Evolutionary conservation across 345 rosid genomes (phyloP).

Genomic region (Eucalyptus globulus): DNA sequence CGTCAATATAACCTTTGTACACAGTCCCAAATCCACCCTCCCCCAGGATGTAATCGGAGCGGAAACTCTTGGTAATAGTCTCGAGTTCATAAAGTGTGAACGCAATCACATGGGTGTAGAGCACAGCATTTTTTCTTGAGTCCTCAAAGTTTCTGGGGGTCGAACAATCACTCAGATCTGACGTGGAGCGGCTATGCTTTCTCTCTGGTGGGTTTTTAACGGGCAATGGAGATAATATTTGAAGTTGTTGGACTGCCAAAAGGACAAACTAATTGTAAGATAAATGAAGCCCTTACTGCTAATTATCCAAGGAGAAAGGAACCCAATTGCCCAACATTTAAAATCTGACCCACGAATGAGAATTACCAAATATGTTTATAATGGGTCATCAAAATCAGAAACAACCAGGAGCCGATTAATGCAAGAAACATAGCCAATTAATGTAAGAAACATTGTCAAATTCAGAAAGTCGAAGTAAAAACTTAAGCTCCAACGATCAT

Average conservation of each 20-base stretch:
- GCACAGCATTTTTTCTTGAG: conserved; percentile 46
- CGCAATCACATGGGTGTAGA: conserved; percentile 73
- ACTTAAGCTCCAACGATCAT: neutral
- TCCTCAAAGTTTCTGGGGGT: conserved; percentile 60
- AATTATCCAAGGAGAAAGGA: neutral
- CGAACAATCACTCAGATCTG: conserved; percentile 90
- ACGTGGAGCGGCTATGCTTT: conserved; percentile 61
- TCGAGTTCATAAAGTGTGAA: conserved; percentile 84
- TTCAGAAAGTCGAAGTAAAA: neutral
- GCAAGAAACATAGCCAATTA: neutral
- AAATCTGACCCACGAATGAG: neutral
- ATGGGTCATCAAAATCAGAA: neutral
- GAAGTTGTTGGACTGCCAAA: conserved; percentile 68
- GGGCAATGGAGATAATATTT: conserved; percentile 21
- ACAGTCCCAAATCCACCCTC: conserved; percentile 98
- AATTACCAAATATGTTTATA: neutral
- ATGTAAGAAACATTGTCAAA: neutral
- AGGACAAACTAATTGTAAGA: neutral
- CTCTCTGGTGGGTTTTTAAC: conserved; percentile 24
- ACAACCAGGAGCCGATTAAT: neutral
- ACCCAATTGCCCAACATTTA: neutral
- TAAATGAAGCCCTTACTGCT: neutral
- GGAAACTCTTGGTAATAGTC: conserved; percentile 96
- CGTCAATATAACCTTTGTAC: conserved; percentile 94
- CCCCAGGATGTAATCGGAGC: conserved; percentile 87